Percentiles rank a stretch among this genome's conserved stretches.
These are phyloP conservation scores for Penicillium janthinellum DNA, from an alignment of 2,329 filamentous ascomycete genomes.

Conservation along the genomic window DNA sequence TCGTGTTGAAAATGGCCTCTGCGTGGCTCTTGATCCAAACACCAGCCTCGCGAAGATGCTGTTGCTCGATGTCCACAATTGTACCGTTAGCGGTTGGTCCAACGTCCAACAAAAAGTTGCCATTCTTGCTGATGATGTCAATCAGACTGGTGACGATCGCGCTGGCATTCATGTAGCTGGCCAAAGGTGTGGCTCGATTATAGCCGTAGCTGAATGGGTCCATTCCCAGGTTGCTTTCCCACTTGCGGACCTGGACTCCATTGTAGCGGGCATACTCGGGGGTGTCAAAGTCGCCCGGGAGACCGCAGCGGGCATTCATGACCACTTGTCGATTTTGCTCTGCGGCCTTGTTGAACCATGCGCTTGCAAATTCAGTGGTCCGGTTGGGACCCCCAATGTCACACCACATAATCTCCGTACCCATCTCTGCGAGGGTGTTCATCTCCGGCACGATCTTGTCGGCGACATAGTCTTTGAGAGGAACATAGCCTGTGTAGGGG, in stretches of 20 bases:
- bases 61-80: slow-evolving; percentile 53
- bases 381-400: slow-evolving; percentile 50
- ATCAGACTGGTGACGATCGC: slow-evolving; percentile 52
- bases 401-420: slow-evolving; percentile 53
- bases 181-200: slow-evolving; percentile 56
- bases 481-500: slow-evolving; percentile 49
- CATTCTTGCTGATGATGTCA: slow-evolving; percentile 59
- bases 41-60: slow-evolving; percentile 55
- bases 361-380: slow-evolving; percentile 46
- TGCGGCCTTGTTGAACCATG: slow-evolving; percentile 47
- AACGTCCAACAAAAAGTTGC: slow-evolving; percentile 60
- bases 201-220: slow-evolving; percentile 63
- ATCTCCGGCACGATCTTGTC: slow-evolving; percentile 50
- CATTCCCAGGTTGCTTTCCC: slow-evolving; percentile 63
- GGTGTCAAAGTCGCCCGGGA: slow-evolving; percentile 61
- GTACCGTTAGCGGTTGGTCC: slow-evolving; percentile 59
- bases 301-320: slow-evolving; percentile 61
- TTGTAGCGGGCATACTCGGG: slow-evolving; percentile 59
- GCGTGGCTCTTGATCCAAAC: slow-evolving; percentile 56
- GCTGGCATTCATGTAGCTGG: slow-evolving; percentile 56
- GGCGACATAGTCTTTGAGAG: slow-evolving; percentile 44
- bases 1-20: slow-evolving; percentile 61
- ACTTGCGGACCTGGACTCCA: slow-evolving; percentile 57
- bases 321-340: slow-evolving; percentile 51
- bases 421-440: slow-evolving; percentile 46